Evolutionary conservation across 805 yeast genomes (phyloP).

Genomic region (Lipomyces orientalis): DNA sequence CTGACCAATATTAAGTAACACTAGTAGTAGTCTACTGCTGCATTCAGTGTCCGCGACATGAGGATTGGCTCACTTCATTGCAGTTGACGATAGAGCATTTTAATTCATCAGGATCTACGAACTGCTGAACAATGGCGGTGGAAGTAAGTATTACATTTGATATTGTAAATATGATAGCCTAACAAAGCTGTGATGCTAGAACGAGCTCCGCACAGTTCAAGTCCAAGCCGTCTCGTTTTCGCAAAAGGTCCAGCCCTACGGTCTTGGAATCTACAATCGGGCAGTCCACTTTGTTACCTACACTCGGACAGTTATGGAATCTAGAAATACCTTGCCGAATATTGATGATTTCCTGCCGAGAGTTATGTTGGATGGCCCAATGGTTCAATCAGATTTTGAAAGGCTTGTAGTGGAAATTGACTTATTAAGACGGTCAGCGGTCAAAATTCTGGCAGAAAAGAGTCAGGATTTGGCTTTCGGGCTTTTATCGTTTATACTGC

Average conservation of each 20-base stretch:
- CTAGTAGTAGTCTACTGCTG: neutral
- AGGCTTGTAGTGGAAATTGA: conserved; percentile 22
- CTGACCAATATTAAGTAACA: neutral
- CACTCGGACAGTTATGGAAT: conserved; percentile 17
- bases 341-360: conserved; percentile 17
- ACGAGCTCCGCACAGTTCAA: conserved; percentile 3
- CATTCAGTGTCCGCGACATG: neutral
- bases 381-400: conserved; percentile 15
- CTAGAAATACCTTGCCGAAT: neutral
- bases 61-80: neutral
- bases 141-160: neutral
- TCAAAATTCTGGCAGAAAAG: conserved; percentile 11
- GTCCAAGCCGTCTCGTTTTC: neutral
- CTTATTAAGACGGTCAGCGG: conserved; percentile 21
- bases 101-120: neutral
- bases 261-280: conserved; percentile 8
- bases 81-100: neutral
- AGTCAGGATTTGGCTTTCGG: conserved; percentile 17
- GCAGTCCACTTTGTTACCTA: conserved; percentile 19
- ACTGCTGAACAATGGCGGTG: neutral
- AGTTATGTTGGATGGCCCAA: conserved; percentile 11
- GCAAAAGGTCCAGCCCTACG: neutral
- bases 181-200: neutral
- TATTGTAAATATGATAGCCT: neutral
- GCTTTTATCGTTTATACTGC: conserved; percentile 19